Percentiles rank a stretch among this genome's conserved stretches.
Evolutionary conservation across 2,329 filamentous ascomycete species (phyloP).

Genomic region (Botrytis pseudocinerea): DNA sequence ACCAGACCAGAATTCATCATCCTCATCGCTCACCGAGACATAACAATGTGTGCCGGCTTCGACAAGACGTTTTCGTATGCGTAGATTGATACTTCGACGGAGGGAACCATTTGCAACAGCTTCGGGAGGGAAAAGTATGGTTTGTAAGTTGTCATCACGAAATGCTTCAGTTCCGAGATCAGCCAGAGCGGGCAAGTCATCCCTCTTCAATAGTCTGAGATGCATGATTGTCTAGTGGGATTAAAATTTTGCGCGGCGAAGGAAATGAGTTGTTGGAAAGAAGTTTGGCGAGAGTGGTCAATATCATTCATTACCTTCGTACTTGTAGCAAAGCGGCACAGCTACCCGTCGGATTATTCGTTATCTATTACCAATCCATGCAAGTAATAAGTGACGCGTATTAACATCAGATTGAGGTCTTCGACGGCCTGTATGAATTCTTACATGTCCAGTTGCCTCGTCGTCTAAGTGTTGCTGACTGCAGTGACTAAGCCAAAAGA

Average conservation of each 20-base stretch:
- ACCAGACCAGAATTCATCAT: conserved; percentile 18
- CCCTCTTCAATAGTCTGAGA: neutral
- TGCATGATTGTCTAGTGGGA: neutral
- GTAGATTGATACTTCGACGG: neutral
- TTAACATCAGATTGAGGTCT: neutral
- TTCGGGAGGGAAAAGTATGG: conserved; percentile 6
- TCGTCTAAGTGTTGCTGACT: neutral
- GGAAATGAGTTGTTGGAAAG: neutral
- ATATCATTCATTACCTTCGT: neutral
- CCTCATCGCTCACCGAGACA: conserved; percentile 11
- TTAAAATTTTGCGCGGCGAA: neutral
- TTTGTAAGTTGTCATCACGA: neutral
- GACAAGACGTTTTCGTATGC: conserved; percentile 1
- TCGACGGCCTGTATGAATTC: too few relatives aligned
- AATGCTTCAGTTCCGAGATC: conserved; percentile 10
- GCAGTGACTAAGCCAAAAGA: neutral
- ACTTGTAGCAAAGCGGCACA: neutral
- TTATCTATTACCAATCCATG: neutral
- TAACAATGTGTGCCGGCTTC: neutral
- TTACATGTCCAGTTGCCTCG: neutral
- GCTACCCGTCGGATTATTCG: too few relatives aligned
- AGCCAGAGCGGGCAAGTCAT: neutral
- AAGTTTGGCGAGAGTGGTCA: neutral
- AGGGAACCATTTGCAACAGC: conserved; percentile 6
- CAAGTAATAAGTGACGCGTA: neutral